A percentile compares a stretch with the other conserved stretches of the same genome.
Conservation (phyloP, 1,284 basidiomycete genomes). For the Leccinum griseonigrum region DNA sequence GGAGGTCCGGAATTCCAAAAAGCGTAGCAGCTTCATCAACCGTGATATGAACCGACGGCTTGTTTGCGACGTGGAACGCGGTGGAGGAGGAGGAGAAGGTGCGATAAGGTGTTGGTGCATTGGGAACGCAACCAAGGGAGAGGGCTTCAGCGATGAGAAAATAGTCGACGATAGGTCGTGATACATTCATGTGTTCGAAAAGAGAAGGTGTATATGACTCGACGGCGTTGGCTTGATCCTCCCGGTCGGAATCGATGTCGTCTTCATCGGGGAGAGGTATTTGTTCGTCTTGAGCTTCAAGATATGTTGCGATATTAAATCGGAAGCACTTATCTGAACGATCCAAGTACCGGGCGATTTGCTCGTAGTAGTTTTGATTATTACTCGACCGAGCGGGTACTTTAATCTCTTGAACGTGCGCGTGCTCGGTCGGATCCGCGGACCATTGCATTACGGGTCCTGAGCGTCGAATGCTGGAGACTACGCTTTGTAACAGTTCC, state of each 20-base stretch:
- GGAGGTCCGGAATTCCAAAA: constrained; percentile 4
- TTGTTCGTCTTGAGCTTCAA: not conserved
- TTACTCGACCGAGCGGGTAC: not conserved
- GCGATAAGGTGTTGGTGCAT: not conserved
- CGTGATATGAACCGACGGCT: not conserved
- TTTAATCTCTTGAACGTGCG: not conserved
- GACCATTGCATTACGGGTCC: not conserved
- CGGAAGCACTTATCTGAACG: not conserved
- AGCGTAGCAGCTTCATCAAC: not conserved
- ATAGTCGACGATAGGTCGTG: not conserved
- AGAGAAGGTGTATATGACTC: not conserved
- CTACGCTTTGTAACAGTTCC: not conserved
- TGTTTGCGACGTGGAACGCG: constrained; percentile 2
- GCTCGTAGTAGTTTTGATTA: constrained; percentile 5
- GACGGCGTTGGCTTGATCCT: not conserved
- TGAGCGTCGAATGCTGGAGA: not conserved
- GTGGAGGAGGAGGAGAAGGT: not conserved
- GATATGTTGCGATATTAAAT: not conserved
- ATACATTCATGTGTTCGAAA: not conserved
- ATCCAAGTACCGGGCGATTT: not conserved
- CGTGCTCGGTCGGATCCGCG: not conserved
- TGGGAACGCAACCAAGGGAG: not conserved
- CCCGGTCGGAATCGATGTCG: not conserved
- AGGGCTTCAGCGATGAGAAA: not conserved
- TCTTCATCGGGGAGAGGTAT: not conserved